Evolutionary conservation across 2,329 filamentous ascomycete species (phyloP).

Genomic region (Fusarium musae): DNA sequence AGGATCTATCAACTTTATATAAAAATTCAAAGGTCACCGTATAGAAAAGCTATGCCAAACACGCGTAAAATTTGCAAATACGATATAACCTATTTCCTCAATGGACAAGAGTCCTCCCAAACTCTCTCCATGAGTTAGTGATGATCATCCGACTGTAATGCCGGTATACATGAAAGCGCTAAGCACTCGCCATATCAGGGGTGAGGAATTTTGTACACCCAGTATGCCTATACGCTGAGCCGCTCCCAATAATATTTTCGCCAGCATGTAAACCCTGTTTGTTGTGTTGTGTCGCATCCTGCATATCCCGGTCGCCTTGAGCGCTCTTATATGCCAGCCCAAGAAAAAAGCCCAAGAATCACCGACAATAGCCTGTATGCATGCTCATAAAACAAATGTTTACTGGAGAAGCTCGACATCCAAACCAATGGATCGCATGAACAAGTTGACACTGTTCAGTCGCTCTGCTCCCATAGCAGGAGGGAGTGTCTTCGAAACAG

Average conservation of each 20-base stretch:
- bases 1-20: slow-evolving; percentile 14
- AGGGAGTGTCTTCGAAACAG: slow-evolving; percentile 88
- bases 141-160: slow-evolving; percentile 32
- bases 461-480: slow-evolving; percentile 85
- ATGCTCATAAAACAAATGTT: slow-evolving; percentile 30
- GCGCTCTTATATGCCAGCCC: slow-evolving; percentile 43
- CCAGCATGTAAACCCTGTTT: slow-evolving; percentile 33
- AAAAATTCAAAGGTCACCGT: background rate
- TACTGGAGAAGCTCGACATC: slow-evolving; percentile 81
- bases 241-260: slow-evolving; percentile 37
- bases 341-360: slow-evolving; percentile 43
- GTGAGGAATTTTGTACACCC: slow-evolving; percentile 40
- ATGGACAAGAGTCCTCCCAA: slow-evolving; percentile 29
- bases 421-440: slow-evolving; percentile 98
- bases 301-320: slow-evolving; percentile 35
- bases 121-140: slow-evolving; percentile 25
- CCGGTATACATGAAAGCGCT: slow-evolving; percentile 28
- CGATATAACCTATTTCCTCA: slow-evolving; percentile 32
- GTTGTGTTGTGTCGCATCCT: slow-evolving; percentile 25
- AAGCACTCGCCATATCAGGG: slow-evolving; percentile 31
- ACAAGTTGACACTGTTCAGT: slow-evolving; percentile 92
- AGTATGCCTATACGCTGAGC: slow-evolving; percentile 19
- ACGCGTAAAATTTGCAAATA: slow-evolving; percentile 38
- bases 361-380: slow-evolving; percentile 35
- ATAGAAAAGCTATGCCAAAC: slow-evolving; percentile 22